Evolutionary conservation across 2,329 filamentous ascomycete genomes (phyloP).

Genomic region (Dryadomyces quercivorus): DNA sequence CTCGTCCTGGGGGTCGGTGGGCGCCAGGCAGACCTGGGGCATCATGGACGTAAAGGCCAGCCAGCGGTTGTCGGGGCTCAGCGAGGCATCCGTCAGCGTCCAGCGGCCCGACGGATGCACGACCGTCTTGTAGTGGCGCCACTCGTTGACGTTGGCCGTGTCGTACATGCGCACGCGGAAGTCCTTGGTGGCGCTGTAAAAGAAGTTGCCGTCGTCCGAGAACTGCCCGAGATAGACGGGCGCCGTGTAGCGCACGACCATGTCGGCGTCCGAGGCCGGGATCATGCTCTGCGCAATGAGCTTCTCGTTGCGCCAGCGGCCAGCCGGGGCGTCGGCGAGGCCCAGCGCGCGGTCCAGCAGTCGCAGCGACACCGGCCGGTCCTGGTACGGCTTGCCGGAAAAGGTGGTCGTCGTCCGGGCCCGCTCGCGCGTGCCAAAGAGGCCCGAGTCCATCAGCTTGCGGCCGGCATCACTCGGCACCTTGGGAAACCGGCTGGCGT

Average conservation of each 20-base stretch:
- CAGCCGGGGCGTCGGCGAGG: slow-evolving; percentile 35
- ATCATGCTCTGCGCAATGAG: slow-evolving; percentile 65
- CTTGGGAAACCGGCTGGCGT: slow-evolving; percentile 59
- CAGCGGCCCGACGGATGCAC: slow-evolving; percentile 78
- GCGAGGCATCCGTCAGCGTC: slow-evolving; percentile 88
- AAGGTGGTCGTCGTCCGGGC: neutral
- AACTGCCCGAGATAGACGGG: slow-evolving; percentile 94
- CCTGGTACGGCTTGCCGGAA: neutral
- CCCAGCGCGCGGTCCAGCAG: slow-evolving; percentile 77
- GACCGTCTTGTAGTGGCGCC: slow-evolving; percentile 91
- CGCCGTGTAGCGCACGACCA: slow-evolving; percentile 75
- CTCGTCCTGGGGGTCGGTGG: slow-evolving; percentile 71
- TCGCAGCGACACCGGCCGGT: slow-evolving; percentile 43
- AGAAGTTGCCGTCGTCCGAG: slow-evolving; percentile 94
- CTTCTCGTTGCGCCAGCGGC: slow-evolving; percentile 37
- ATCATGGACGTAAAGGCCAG: slow-evolving; percentile 86
- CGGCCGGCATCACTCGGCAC: slow-evolving; percentile 68
- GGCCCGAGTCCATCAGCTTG: slow-evolving; percentile 70
- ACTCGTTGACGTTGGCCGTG: slow-evolving; percentile 87
- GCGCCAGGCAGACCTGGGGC: slow-evolving; percentile 70
- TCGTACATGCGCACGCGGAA: slow-evolving; percentile 96
- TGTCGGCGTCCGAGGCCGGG: slow-evolving; percentile 65
- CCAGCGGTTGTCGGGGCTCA: slow-evolving; percentile 85
- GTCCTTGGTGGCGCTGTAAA: slow-evolving; percentile 84
- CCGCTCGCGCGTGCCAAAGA: slow-evolving; percentile 59